Conservation (phyloP, 441 rosid genomes). For the Pelargonium citronellum region DNA sequence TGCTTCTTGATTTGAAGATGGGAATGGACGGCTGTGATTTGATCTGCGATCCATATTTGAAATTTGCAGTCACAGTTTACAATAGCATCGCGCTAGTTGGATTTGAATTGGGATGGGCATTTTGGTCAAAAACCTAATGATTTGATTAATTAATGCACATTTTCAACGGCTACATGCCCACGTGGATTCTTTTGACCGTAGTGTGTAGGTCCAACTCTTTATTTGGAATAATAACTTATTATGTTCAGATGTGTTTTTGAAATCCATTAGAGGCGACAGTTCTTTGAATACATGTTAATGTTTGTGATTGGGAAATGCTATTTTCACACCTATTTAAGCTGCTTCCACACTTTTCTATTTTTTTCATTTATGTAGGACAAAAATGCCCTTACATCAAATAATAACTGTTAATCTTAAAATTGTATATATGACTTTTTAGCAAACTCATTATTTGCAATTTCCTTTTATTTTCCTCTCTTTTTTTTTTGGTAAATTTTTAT, state of each 20-base stretch:
- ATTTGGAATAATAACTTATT: background rate
- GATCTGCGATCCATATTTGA: slow-evolving; percentile 26
- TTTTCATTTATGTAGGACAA: too few relatives aligned
- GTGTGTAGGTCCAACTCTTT: background rate
- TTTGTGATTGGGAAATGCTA: too few relatives aligned
- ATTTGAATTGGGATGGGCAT: slow-evolving; percentile 55
- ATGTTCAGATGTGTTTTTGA: background rate
- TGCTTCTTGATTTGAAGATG: slow-evolving; percentile 13
- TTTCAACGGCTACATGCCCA: slow-evolving; percentile 16
- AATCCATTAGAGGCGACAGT: background rate
- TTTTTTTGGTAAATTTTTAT: too few relatives aligned
- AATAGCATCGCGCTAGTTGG: slow-evolving; percentile 36
- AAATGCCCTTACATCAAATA: too few relatives aligned
- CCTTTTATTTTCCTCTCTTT: too few relatives aligned
- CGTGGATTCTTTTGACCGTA: background rate
- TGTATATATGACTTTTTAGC: too few relatives aligned
- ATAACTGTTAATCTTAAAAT: too few relatives aligned
- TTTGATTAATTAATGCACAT: background rate
- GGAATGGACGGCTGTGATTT: slow-evolving; percentile 55
- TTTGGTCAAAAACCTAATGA: slow-evolving; percentile 21
- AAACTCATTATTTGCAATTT: too few relatives aligned
- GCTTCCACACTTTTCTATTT: too few relatives aligned
- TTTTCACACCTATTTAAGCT: too few relatives aligned
- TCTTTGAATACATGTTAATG: too few relatives aligned
- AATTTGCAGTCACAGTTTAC: slow-evolving; percentile 24